Base-by-base conservation (phyloP, 192 early-diverging fungal species). In the Backusella mclennaniae region DNA sequence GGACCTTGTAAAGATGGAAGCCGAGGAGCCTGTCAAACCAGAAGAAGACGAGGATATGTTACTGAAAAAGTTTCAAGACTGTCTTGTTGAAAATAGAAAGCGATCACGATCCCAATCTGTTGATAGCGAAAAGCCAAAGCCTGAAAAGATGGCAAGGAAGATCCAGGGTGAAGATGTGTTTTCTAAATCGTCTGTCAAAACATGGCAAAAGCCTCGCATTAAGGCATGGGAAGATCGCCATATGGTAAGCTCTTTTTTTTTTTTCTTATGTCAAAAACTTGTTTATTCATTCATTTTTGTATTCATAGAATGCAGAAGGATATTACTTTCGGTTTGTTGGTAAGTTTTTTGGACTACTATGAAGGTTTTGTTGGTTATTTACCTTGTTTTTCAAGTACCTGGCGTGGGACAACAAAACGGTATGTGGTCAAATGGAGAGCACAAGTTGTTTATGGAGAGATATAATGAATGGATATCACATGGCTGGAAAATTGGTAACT, bases 291-390 rank as follows among this genome's bases (percentile, higher is more conserved):
- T 44, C 42, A 14, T 14, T 44, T 49, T 49, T 6, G 9, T n/a
- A 42, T 38, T 63, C 0, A 7, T 21, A 83, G 82, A 89, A 85
- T 69, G 73, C 83, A 0, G 88, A 89, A 73, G 87, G 82, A 6
- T 89, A 81, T 70, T 88, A 88, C 49, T 89, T 85, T 67, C 84
- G 88, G 1, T 89, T 89, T 76, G 87, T 88, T 2, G 86, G 85
- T 83, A 81, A 36, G 78, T 74, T 33, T 21, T 7, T n/a, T 29
- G 39, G 42, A 44, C 15, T 6, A n/a, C 19, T 1, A n/a, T 31
- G 6, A 14, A 17, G 3, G 42, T 41, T 5, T 41, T 41, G 42
- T 15, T 19, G 14, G 15, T 44, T 44, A 5, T 15, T 44, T 4
- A 44, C 15, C 8, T 41, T 41, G 39, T 11, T 41, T 44, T 14